phyloP scores from a whole-genome alignment of 2,329 filamentous ascomycete species.

The Xylaria sp. region DNA sequence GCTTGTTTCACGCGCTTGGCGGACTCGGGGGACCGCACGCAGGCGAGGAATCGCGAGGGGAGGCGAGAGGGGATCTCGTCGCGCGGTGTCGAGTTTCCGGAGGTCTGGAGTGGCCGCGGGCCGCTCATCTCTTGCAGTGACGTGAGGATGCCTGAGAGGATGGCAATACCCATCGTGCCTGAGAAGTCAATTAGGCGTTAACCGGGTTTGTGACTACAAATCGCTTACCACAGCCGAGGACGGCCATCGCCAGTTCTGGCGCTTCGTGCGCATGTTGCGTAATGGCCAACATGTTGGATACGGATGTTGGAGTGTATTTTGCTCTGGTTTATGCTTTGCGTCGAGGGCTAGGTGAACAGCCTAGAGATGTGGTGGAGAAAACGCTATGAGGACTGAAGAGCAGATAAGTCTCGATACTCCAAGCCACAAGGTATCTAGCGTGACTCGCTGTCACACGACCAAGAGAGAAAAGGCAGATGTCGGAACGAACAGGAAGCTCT shows the following conservation, averaged over 20 bases:
- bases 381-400: background rate
- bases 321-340: background rate
- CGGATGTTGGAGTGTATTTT: background rate
- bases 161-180: constrained; percentile 89
- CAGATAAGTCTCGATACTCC: background rate
- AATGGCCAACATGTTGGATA: constrained; percentile 48
- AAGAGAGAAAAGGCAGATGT: background rate
- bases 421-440: background rate
- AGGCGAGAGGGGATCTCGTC: constrained; percentile 66
- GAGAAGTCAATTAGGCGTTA: constrained; percentile 11
- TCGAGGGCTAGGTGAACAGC: background rate
- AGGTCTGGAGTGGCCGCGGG: constrained; percentile 58
- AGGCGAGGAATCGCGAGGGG: constrained; percentile 82
- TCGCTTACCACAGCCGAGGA: constrained; percentile 81
- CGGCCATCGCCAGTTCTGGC: constrained; percentile 75
- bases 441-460: background rate
- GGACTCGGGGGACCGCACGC: constrained; percentile 76
- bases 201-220: background rate
- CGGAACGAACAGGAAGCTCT: constrained; percentile 2
- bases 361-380: background rate
- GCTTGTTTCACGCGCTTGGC: constrained; percentile 75
- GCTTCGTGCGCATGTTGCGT: constrained; percentile 52
- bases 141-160: constrained; percentile 81
- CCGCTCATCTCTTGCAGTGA: constrained; percentile 69
- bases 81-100: constrained; percentile 57